Evolutionary conservation across 2,329 filamentous ascomycete genomes (phyloP).

Genomic region (Leptographium wingfieldii): DNA sequence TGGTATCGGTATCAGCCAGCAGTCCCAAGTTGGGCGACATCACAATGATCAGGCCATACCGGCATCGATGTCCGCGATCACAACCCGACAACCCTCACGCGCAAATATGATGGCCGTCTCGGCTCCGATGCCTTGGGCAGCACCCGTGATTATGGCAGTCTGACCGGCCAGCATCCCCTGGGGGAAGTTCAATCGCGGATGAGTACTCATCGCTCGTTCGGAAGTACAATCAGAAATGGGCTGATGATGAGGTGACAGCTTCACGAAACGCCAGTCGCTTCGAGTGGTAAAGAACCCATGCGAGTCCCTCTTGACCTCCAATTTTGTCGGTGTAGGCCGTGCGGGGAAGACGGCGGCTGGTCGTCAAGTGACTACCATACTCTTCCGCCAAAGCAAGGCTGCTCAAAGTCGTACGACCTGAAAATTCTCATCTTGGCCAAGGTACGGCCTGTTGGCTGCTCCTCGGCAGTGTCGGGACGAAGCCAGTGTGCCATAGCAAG

Average conservation of each 20-base stretch:
- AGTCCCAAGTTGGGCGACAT: not conserved
- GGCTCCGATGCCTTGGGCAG: conserved; percentile 78
- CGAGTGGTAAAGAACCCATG: not conserved
- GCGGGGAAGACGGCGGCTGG: not conserved
- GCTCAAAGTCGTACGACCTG: too few species aligned
- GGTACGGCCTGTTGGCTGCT: too few species aligned
- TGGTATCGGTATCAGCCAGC: not conserved
- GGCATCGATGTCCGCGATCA: conserved; percentile 72
- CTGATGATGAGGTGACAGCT: not conserved
- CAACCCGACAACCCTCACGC: conserved; percentile 75
- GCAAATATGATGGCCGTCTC: conserved; percentile 73
- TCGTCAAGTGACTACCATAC: too few species aligned
- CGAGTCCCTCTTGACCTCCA: not conserved
- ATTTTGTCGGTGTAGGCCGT: not conserved
- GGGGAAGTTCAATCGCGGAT: conserved; percentile 26
- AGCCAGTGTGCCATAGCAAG: not conserved
- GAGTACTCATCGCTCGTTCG: not conserved
- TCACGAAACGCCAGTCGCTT: not conserved
- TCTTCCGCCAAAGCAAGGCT: too few species aligned
- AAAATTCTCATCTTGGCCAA: too few species aligned
- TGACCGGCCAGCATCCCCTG: conserved; percentile 67
- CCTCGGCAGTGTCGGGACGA: not conserved
- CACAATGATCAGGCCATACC: not conserved
- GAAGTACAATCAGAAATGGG: not conserved
- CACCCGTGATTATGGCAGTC: conserved; percentile 77